Base-by-base conservation (phyloP, 208 protist genomes). In the Crithidia acanthocephali region DNA sequence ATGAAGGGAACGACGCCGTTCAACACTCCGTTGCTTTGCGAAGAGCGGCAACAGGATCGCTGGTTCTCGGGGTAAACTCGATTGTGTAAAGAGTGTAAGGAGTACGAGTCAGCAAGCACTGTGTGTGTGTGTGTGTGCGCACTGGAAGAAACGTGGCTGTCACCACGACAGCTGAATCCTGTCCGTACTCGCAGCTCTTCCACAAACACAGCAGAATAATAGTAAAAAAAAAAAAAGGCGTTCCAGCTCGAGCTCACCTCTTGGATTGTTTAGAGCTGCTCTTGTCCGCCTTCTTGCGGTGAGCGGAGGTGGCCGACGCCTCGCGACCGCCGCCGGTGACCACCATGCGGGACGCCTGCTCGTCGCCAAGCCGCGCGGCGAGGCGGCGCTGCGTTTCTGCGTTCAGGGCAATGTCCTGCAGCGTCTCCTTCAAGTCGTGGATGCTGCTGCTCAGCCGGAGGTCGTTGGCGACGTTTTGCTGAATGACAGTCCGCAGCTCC, bases 331-430 rank as follows among this genome's bases (percentile, higher is more conserved):
- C 74, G 52, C n/a, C n/a, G n/a, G 84, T 66, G 0, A 93, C 57
- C 3, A 82, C 79, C 16, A 87, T 22, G 22, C 52, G 70, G 13
- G 80, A 51, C 10, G 59, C 80, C 1, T 37, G 33, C 20, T 82
- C 72, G 6, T 70, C 69, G 0, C 78, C 86, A 28, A 94, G 60
- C 65, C 62, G 52, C 22, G 55, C 51, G 35, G 67, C 48, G 28
- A 94, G 51, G 11, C 76, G 74, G 23, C 65, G 66, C 37, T 81
- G 78, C 58, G 85, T 84, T 13, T 71, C 42, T 2, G 86, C 15
- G 59, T 93, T 95, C 25, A 85, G 61, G n/a, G 79, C 66, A 33
- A 95, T 78, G 7, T 95, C 87, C 22, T 77, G 77, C 33, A 93
- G 68, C n/a, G 80, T 87, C 28, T 87, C 83, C 28, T 86, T 67